Evolutionary conservation across 129 eudicot species (phyloP).

Genomic region (Flaveria bidentis): DNA sequence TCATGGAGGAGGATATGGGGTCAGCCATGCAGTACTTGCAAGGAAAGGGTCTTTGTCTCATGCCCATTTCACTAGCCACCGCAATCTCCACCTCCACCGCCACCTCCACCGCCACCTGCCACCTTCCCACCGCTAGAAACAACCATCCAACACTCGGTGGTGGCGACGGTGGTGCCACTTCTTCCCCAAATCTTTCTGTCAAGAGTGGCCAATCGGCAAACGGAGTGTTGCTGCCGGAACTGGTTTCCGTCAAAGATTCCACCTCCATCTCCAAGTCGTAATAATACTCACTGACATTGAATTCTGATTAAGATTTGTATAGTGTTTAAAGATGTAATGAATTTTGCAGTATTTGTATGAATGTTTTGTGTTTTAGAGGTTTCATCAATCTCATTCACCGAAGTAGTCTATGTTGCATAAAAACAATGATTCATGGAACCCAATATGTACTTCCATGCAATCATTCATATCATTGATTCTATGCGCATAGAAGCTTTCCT

Average conservation of each 20-base stretch:
- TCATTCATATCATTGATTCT: too few species aligned
- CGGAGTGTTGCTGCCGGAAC: constrained; percentile 22
- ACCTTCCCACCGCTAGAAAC: constrained; percentile 49
- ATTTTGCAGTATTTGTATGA: too few species aligned
- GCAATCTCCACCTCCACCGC: constrained; percentile 90
- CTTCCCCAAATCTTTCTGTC: constrained; percentile 57
- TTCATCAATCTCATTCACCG: too few species aligned
- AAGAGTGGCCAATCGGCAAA: constrained; percentile 63
- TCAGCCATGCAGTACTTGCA: constrained; percentile 94
- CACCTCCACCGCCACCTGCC: constrained; percentile 69
- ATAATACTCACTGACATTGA: constrained; percentile 26
- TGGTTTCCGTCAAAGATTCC: constrained; percentile 42
- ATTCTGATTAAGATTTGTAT: constrained; percentile 8
- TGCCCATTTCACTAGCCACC: constrained; percentile 94
- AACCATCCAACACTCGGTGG: constrained; percentile 34
- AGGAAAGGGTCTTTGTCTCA: constrained; percentile 90
- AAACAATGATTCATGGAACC: too few species aligned
- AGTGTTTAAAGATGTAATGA: too few species aligned
- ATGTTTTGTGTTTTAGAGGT: too few species aligned
- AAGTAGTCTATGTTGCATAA: too few species aligned
- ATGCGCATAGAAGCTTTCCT: too few species aligned
- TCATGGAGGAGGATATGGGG: constrained; percentile 97
- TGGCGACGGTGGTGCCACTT: constrained; percentile 36
- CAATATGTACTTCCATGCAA: too few species aligned
- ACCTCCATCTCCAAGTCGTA: constrained; percentile 32